phyloP scores from a whole-genome alignment of 805 yeast species.

The Candida pseudofarinosa region DNA sequence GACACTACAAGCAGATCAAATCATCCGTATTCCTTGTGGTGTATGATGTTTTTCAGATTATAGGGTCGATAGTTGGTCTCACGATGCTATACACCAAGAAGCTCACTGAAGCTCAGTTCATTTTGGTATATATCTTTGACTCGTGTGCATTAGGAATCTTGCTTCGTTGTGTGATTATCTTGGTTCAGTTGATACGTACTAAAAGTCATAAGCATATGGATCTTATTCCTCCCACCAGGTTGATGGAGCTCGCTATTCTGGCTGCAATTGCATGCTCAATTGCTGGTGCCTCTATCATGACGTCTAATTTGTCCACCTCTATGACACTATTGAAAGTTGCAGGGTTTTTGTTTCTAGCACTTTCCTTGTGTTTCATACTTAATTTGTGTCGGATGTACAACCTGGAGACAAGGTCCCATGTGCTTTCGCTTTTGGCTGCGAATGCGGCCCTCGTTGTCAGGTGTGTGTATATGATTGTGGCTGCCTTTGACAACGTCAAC shows the following conservation, averaged over 20 bases:
- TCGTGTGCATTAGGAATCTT: neutral
- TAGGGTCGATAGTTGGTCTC: neutral
- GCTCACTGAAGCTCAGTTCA: neutral
- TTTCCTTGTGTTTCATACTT: conserved; percentile 5
- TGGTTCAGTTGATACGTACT: neutral
- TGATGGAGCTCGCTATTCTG: conserved; percentile 7
- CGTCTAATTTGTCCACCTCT: conserved; percentile 1
- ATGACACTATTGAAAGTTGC: conserved; percentile 7
- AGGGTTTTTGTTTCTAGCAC: conserved; percentile 10
- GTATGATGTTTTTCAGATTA: neutral
- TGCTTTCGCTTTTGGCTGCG: conserved; percentile 5
- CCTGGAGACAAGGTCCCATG: neutral
- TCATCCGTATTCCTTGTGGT: neutral
- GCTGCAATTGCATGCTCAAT: conserved; percentile 9
- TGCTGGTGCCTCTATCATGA: conserved; percentile 8
- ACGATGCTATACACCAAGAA: neutral
- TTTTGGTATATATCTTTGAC: neutral
- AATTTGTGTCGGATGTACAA: conserved; percentile 1
- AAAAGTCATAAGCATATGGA: conserved; percentile 1
- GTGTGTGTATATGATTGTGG: conserved; percentile 9
- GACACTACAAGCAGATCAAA: neutral
- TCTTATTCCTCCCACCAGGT: conserved; percentile 6
- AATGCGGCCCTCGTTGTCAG: conserved; percentile 9
- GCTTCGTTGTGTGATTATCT: neutral
- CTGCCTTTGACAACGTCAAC: conserved; percentile 11